Base-by-base conservation (phyloP, 805 yeast genomes). In the Zygosaccharomyces kombuchaensis region DNA sequence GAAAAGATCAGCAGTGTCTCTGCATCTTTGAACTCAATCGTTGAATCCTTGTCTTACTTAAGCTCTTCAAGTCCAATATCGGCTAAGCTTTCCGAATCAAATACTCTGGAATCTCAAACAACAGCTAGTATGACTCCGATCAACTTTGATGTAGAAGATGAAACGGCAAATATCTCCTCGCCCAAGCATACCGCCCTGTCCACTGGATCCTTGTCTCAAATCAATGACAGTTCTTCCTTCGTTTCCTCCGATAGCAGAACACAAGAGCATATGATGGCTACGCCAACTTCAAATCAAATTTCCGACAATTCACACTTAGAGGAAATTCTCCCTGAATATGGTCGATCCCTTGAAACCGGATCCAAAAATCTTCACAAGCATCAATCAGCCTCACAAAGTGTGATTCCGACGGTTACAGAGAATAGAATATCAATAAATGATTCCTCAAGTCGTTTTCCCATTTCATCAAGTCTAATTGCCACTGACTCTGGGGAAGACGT, bases 331-430 rank as follows among this genome's bases (percentile, higher is more conserved):
- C 51, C 51, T 17, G 44, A 32, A 16, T 47, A 42, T 19, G 34
- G 26, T 17, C 40, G 31, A 13, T 34, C 48, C 30, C 30, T 44
- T 14, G 46, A 48, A 31, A 44, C 51, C 34, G 48, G 46, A 19
- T 29, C 36, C 12, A 25, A 34, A 19, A 12, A 23, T 19, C 25
- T 31, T 3, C 23, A 37, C 9, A 12, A 13, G 12, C 30, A 23
- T 16, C 32, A 14, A 12, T 10, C 13, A 12, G n/a, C 40, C 21
- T 25, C 34, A 13, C 7, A 29, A 12, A 29, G 14, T 13, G 3
- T n/a, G 2, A 32, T 9, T 23, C 38, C 36, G 21, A 22, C 45
- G n/a, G 22, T 27, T 10, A 14, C 14, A 9, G 43, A 32, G 13
- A 34, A 25, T 14, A 40, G 8, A 32, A 23, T 38, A 7, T 37